Conservation (phyloP, 768 basidiomycete species). For the Russula emetica region DNA sequence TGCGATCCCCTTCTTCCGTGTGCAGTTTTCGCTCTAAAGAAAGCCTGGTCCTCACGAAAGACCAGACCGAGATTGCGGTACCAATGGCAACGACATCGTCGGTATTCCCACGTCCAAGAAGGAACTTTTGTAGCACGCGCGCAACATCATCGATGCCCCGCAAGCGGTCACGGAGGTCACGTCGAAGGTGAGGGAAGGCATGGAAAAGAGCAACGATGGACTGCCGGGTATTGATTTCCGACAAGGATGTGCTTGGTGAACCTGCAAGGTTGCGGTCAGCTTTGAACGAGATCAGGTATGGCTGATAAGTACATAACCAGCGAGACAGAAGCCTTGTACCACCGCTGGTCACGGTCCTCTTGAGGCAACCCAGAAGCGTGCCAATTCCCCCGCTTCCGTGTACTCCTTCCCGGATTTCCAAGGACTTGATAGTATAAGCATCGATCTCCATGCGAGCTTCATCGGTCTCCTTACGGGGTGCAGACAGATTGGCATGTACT, state of each 20-base stretch:
- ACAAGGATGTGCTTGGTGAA: conserved; percentile 74
- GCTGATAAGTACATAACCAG: conserved; percentile 61
- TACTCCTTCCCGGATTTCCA: conserved; percentile 75
- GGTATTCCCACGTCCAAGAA: conserved; percentile 61
- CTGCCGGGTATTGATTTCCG: conserved; percentile 70
- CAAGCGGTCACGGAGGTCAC: conserved; percentile 56
- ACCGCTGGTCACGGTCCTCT: conserved; percentile 71
- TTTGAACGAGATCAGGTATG: background rate
- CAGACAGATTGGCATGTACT: conserved; percentile 66
- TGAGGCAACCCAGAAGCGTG: conserved; percentile 68
- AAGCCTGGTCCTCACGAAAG: conserved; percentile 47
- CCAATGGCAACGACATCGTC: conserved; percentile 63
- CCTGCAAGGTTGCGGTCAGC: conserved; percentile 41
- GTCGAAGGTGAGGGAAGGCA: conserved; percentile 54
- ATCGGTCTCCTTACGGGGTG: conserved; percentile 53
- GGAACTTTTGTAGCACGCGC: conserved; percentile 73
- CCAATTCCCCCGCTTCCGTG: conserved; percentile 71
- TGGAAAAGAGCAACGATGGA: conserved; percentile 72
- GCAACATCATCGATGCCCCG: conserved; percentile 61
- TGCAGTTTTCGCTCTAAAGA: conserved; percentile 56
- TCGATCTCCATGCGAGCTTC: conserved; percentile 81
- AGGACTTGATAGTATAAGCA: conserved; percentile 80
- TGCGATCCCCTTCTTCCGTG: conserved; percentile 29
- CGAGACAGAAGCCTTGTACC: conserved; percentile 71
- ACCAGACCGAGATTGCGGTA: conserved; percentile 59